Evolutionary conservation across 1,284 basidiomycete species (phyloP), one percentile per base, ranked within the genome.

Genomic region (Amylostereum chailletii): DNA sequence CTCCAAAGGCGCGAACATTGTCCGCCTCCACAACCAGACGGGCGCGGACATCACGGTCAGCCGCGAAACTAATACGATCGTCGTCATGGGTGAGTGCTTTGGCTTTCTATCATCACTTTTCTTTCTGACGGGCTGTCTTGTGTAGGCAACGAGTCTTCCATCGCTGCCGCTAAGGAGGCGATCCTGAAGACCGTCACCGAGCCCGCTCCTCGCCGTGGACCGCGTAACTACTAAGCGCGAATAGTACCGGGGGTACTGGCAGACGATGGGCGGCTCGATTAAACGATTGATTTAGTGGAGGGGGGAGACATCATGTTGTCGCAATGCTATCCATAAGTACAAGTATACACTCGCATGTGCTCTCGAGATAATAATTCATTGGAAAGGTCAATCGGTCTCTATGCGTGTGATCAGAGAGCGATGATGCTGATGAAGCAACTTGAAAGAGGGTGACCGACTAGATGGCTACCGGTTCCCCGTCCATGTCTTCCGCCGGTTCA

Each of bases 41-140:
- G 89, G 90, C 39, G 86, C 91, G 49, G 90, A 94, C 63, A 92
- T 95, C 56, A 89, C 81, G 42, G 89, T 94, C 54, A 81, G 88
- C 64, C 81, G 87, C 57, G 90, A 93, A 56, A 87, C 87, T 62
- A 89, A 76, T 61, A 83, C 83, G 29, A 91, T 94, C 60, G 80
- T 87, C 53, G 86, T 94, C 60, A 79, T 86, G 46, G 87, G 90
- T 92, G 57, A 72, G 33, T 36, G 6, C 41, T 45, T 38, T 40
- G 10, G 31, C 32, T 48, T 48, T 10, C 29, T 40, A 31, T 30
- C 42, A 11, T 37, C 38, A 37, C 41, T 50, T 27, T 51, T 48
- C 50, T 30, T 54, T 43, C 50, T 31, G 7, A 36, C 36, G 32
- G 10, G 46, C 19, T 29, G 19, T 36, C 10, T 26, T 46, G n/a